Evolutionary conservation across 2,329 filamentous ascomycete species (phyloP).

Genomic region (Trichothecium sympodiale): DNA sequence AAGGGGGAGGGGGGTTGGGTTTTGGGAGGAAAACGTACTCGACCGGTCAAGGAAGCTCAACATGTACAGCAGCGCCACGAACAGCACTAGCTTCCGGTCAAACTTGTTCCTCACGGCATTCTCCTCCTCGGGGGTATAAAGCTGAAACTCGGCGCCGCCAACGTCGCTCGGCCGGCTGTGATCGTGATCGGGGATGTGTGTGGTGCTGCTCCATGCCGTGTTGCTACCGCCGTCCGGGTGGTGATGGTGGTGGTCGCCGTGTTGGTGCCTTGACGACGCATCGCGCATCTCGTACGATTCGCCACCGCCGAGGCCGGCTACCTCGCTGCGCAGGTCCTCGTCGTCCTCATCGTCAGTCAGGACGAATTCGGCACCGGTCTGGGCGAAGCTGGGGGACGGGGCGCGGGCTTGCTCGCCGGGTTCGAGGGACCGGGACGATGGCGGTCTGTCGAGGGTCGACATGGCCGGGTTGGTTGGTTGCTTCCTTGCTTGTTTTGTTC

Average conservation of each 20-base stretch:
- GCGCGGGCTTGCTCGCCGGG: conserved; percentile 1
- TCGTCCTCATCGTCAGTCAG: conserved; percentile 18
- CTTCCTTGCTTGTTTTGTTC: no score
- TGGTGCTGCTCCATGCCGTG: no score
- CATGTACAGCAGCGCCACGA: conserved; percentile 74
- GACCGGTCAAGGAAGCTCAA: conserved; percentile 78
- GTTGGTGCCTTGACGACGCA: conserved; percentile 1
- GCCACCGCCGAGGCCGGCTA: conserved; percentile 11
- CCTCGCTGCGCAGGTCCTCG: conserved; percentile 19
- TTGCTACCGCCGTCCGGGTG: conserved; percentile 5
- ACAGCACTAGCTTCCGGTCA: conserved; percentile 66
- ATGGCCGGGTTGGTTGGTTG: no score
- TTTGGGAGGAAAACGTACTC: conserved; percentile 40
- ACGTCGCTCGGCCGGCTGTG: neutral
- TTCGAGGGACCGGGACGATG: neutral
- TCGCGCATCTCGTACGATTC: conserved; percentile 22
- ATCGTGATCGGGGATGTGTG: no score
- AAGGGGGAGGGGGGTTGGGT: neutral
- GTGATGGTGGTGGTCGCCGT: neutral
- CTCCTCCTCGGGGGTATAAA: conserved; percentile 59
- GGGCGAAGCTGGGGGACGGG: conserved; percentile 22
- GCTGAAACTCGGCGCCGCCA: conserved; percentile 15
- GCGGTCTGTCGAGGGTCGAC: no score
- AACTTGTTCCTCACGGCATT: conserved; percentile 59
- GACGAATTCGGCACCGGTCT: conserved; percentile 24